Evolutionary conservation across 2,329 filamentous ascomycete species (phyloP).

Genomic region (Uncinocarpus reesii): DNA sequence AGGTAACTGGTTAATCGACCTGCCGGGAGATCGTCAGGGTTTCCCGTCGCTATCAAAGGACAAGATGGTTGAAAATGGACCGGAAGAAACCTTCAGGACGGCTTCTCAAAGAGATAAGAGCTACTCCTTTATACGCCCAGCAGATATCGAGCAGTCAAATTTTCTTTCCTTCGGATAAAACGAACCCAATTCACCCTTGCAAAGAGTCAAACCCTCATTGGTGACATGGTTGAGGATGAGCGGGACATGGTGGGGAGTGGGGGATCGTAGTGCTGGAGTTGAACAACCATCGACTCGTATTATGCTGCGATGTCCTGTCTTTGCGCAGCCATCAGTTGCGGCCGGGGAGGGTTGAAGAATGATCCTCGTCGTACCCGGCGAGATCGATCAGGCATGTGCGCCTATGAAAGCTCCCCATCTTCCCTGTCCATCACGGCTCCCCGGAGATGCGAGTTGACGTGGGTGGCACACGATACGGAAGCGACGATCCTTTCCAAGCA

Average conservation of each 20-base stretch:
- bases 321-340: not conserved
- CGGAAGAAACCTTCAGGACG: too few species aligned
- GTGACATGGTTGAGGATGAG: not conserved
- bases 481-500: constrained; percentile 2
- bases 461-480: constrained; percentile 5
- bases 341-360: not conserved
- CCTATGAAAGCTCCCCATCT: not conserved
- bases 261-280: not conserved
- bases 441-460: not conserved
- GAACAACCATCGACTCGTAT: not conserved
- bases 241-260: constrained; percentile 2
- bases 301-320: not conserved
- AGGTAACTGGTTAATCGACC: not conserved
- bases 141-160: not conserved
- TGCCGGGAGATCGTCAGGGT: not conserved
- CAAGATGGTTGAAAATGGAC: not conserved
- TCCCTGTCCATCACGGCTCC: not conserved
- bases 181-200: not conserved
- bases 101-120: too few species aligned
- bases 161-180: not conserved
- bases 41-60: not conserved
- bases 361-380: too few species aligned
- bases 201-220: not conserved
- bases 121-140: not conserved
- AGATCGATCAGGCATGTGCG: not conserved